These are phyloP conservation scores for Biscogniauxia sp. DNA, from an alignment of 2,329 filamentous ascomycete genomes.

Conservation along the genomic window DNA sequence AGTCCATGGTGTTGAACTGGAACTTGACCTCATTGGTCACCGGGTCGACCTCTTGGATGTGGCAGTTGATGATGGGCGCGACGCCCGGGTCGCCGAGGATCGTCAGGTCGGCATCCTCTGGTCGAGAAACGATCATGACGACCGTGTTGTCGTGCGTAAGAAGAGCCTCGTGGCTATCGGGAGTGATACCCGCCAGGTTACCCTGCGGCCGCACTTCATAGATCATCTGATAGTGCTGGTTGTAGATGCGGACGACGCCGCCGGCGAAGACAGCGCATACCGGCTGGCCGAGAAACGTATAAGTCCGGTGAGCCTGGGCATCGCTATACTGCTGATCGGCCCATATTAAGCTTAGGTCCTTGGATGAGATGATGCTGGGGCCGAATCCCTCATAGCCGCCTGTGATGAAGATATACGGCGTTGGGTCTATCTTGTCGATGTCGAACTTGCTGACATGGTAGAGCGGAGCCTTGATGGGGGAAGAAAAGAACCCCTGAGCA, in stretches of 20 bases:
- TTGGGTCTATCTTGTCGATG: slow-evolving; percentile 4
- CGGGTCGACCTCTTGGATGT: slow-evolving; percentile 12
- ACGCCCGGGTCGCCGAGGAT: slow-evolving; percentile 2
- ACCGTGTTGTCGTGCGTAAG: slow-evolving; percentile 7
- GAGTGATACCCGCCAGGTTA: not conserved
- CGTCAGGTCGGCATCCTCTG: slow-evolving; percentile 3
- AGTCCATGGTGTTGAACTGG: slow-evolving; percentile 8
- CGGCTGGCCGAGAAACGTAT: slow-evolving; percentile 5
- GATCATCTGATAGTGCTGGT: slow-evolving; percentile 12
- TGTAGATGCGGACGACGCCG: slow-evolving; percentile 10
- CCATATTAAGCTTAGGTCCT: slow-evolving; percentile 14
- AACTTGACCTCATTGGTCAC: slow-evolving; percentile 9
- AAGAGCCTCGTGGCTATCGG: slow-evolving; percentile 12
- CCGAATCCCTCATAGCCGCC: slow-evolving; percentile 12
- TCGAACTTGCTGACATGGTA: slow-evolving; percentile 13
- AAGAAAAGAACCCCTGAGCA: slow-evolving; percentile 13
- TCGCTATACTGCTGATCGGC: slow-evolving; percentile 8
- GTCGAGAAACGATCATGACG: slow-evolving; percentile 6
- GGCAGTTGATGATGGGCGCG: slow-evolving; percentile 3
- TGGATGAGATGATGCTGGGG: slow-evolving; percentile 15
- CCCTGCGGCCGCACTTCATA: slow-evolving; percentile 12
- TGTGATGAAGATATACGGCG: slow-evolving; percentile 14
- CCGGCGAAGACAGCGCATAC: slow-evolving; percentile 11
- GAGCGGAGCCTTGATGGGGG: slow-evolving; percentile 7
- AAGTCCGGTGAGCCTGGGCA: slow-evolving; percentile 9